Evolutionary conservation across 345 rosid genomes (phyloP).

Genomic region (Erysimum cheiranthoides): DNA sequence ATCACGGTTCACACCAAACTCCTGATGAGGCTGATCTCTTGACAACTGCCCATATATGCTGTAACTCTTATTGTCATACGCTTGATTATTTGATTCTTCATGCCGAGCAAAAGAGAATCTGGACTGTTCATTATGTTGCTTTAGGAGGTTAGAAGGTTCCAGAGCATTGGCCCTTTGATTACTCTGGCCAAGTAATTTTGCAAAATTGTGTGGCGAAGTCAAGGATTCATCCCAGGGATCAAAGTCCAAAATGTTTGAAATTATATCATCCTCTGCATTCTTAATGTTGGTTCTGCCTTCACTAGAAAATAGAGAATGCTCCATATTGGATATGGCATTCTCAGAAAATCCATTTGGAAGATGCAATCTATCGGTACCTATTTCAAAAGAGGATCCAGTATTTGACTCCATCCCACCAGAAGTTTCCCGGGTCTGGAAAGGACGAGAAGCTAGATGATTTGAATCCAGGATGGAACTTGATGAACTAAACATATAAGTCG

Average conservation of each 20-base stretch:
- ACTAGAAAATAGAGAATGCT: constrained; percentile 46
- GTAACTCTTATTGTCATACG: constrained; percentile 47
- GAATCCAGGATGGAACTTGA: constrained; percentile 49
- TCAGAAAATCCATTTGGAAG: constrained; percentile 56
- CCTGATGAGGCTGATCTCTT: constrained; percentile 50
- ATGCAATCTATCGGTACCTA: constrained; percentile 37
- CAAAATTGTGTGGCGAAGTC: constrained; percentile 70
- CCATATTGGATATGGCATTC: constrained; percentile 48
- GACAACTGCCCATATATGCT: constrained; percentile 50
- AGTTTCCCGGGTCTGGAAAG: constrained; percentile 46
- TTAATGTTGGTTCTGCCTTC: constrained; percentile 46
- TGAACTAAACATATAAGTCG: constrained; percentile 50
- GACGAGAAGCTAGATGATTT: constrained; percentile 54
- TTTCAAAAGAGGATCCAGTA: constrained; percentile 47
- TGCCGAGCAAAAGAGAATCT: constrained; percentile 89
- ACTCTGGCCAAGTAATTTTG: constrained; percentile 61
- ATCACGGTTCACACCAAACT: constrained; percentile 49
- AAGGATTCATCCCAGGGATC: constrained; percentile 83
- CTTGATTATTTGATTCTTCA: constrained; percentile 59
- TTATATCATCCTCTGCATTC: constrained; percentile 71
- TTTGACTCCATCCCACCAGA: constrained; percentile 37
- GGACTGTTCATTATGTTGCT: constrained; percentile 72
- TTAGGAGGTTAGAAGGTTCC: constrained; percentile 53
- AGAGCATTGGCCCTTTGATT: constrained; percentile 56
- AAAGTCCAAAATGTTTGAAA: constrained; percentile 78